A percentile compares a stretch with the other conserved stretches of the same genome.
These are phyloP conservation scores for Pythium rishiriense DNA, from an alignment of 352 stramenopile genomes.

Conservation along the genomic window DNA sequence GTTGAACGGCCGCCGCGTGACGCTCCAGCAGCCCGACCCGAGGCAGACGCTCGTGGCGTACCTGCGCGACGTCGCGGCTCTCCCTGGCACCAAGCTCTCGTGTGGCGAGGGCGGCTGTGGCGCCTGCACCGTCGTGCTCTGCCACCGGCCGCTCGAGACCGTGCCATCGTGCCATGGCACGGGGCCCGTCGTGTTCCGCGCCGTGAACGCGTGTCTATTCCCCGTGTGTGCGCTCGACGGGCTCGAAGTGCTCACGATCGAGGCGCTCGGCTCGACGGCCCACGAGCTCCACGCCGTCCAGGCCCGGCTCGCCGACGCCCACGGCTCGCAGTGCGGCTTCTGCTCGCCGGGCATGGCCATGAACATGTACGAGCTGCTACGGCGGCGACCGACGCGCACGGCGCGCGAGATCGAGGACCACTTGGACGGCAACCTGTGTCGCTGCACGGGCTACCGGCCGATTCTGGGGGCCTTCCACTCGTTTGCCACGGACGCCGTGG, in stretches of 20 bases:
- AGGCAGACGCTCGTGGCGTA: slow-evolving; percentile 61
- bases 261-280: slow-evolving; percentile 60
- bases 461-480: slow-evolving; percentile 44
- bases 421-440: slow-evolving; percentile 90
- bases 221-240: slow-evolving; percentile 74
- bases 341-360: slow-evolving; percentile 59
- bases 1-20: slow-evolving; percentile 24
- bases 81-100: slow-evolving; percentile 75
- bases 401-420: slow-evolving; percentile 65
- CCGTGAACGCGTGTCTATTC: slow-evolving; percentile 88
- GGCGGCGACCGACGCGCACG: slow-evolving; percentile 29
- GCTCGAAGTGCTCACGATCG: slow-evolving; percentile 81
- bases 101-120: slow-evolving; percentile 39
- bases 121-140: slow-evolving; percentile 39
- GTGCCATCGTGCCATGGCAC: neutral
- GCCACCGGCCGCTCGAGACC: slow-evolving; percentile 23
- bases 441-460: slow-evolving; percentile 82
- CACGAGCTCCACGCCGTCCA: slow-evolving; percentile 56
- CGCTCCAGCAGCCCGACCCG: slow-evolving; percentile 14
- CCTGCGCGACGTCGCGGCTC: slow-evolving; percentile 50
- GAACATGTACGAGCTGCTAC: slow-evolving; percentile 39
- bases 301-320: slow-evolving; percentile 61
- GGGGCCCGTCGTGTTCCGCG: slow-evolving; percentile 28
- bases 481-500: slow-evolving; percentile 21
- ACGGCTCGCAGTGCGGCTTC: slow-evolving; percentile 88